These are phyloP conservation scores for Solanum lycopersicoides DNA, from an alignment of 257 asterid genomes.

Conservation along the genomic window DNA sequence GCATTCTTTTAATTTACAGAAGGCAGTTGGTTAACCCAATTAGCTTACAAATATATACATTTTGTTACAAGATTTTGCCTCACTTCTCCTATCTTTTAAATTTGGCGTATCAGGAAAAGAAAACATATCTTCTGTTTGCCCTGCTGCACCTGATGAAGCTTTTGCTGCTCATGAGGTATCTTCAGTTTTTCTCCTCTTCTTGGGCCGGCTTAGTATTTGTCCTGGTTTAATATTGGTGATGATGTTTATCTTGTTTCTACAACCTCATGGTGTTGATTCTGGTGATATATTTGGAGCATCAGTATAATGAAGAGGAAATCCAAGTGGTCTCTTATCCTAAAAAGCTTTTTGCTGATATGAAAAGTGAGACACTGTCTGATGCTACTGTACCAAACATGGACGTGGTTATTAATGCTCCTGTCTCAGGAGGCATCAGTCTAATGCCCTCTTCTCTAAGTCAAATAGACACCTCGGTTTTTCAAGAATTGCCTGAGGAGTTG, in stretches of 20 bases:
- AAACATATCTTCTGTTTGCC: background rate
- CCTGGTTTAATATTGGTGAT: background rate
- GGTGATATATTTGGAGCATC: background rate
- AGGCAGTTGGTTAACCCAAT: conserved; percentile 22
- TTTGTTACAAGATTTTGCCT: background rate
- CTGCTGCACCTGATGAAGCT: background rate
- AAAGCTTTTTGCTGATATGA: conserved; percentile 18
- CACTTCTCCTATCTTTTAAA: background rate
- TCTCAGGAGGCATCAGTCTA: conserved; percentile 18
- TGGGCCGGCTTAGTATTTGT: background rate
- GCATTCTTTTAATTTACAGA: conserved; percentile 8
- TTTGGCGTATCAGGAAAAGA: background rate
- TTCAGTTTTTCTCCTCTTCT: background rate
- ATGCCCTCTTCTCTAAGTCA: conserved; percentile 93
- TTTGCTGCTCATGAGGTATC: conserved; percentile 1
- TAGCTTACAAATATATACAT: background rate
- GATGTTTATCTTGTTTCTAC: background rate
- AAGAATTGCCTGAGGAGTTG: conserved; percentile 79
- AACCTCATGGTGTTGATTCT: background rate
- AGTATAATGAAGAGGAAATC: background rate
- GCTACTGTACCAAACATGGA: conserved; percentile 5
- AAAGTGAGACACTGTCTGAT: conserved; percentile 7
- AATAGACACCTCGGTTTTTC: conserved; percentile 70
- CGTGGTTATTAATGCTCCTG: conserved; percentile 9
- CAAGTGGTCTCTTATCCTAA: background rate